phyloP scores from a whole-genome alignment of 768 basidiomycete species.

The Lactifluus hygrophoroides region DNA sequence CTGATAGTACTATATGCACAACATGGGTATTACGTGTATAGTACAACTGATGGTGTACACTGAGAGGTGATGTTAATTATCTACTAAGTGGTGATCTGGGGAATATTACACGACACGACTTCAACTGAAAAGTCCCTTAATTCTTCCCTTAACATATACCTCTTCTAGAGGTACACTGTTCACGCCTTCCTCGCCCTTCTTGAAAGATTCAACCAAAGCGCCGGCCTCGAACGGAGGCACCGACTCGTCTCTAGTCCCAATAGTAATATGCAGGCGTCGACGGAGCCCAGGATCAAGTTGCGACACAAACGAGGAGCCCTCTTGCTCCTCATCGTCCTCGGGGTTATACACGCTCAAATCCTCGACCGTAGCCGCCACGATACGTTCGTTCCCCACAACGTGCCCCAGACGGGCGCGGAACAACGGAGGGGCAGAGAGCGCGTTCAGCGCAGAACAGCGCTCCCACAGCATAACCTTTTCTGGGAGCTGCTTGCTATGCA shows the following conservation, averaged over 20 bases:
- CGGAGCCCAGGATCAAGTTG: constrained; percentile 39
- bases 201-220: constrained; percentile 51
- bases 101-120: not conserved
- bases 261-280: constrained; percentile 70
- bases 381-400: constrained; percentile 66
- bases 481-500: constrained; percentile 51
- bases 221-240: constrained; percentile 64
- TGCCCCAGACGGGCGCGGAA: constrained; percentile 54
- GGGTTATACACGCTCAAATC: constrained; percentile 36
- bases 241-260: constrained; percentile 53
- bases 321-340: constrained; percentile 27
- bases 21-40: too few species aligned
- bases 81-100: too few species aligned
- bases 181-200: constrained; percentile 28
- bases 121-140: constrained; percentile 22
- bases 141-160: constrained; percentile 25
- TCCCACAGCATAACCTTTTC: constrained; percentile 37
- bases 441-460: constrained; percentile 39
- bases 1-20: too few species aligned
- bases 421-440: constrained; percentile 34
- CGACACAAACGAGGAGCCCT: constrained; percentile 40
- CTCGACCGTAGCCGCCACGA: constrained; percentile 75
- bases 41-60: too few species aligned
- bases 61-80: not conserved
- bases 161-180: constrained; percentile 27